Base-by-base conservation (phyloP, 1,284 basidiomycete genomes). In the Austroboletus rostrupii region DNA sequence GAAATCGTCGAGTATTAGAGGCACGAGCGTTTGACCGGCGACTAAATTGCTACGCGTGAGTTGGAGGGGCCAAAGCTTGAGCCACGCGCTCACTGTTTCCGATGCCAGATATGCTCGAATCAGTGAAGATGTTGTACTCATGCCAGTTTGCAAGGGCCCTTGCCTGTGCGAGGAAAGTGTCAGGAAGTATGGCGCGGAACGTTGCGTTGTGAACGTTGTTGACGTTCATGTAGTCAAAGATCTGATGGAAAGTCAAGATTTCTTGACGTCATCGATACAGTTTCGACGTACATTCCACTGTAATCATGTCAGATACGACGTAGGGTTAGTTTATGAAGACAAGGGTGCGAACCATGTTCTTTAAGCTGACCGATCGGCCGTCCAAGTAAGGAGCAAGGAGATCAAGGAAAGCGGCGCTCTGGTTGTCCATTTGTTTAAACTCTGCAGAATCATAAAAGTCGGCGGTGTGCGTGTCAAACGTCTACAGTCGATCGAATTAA, bases 141-240 rank as follows among this genome's bases (percentile, higher is more conserved):
- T 90, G 89, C 70, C 77, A 86, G 66, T 90, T 79, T 2, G 88
- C 88, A 45, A 89, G 75, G 44, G 73, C 74, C 21, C 81, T 75
- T 10, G 79, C 82, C 62, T 83, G 84, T 48, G 72, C 74, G 28
- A 85, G 65, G 62, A 74, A 78, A 0, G 78, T 78, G 3, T 74
- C 60, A 17, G 83, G 82, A 11, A 85, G 73, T 2, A 64, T 65
- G 13, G 74, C 60, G 11, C 73, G 68, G 57, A 87, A 90, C 0
- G 74, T 74, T 47, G 70, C 70, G 61, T 89, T 83, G 67, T 92
- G 88, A 45, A 88, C 82, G 51, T 69, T 74, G 58, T 88, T 73
- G 38, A 90, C 81, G 61, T 85, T 85, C 71, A 92, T 81, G 59
- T 76, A 87, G 61, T 90, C 89, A 64, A 74, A 91, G 43, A 92